Percentiles rank a stretch among this genome's conserved stretches.
These are phyloP conservation scores for Nicotiana undulata DNA, from an alignment of 257 asterid genomes.

Conservation along the genomic window DNA sequence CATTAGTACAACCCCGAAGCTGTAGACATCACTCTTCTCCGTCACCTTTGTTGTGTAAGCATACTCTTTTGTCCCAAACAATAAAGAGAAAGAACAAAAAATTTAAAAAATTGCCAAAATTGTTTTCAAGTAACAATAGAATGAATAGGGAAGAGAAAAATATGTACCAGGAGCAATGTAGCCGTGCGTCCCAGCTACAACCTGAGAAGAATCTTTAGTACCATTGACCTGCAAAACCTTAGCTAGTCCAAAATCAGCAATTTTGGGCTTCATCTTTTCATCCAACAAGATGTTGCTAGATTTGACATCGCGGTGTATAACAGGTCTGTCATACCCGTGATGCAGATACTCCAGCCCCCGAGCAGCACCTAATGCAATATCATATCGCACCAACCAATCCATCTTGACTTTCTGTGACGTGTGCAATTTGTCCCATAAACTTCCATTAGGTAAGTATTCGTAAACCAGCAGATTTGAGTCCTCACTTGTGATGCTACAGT, in stretches of 20 bases:
- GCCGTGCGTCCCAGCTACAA: conserved; percentile 38
- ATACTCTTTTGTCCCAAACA: conserved; percentile 22
- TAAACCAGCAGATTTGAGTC: conserved; percentile 40
- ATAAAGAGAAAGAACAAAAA: background rate
- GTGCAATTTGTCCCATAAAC: conserved; percentile 37
- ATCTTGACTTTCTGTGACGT: conserved; percentile 16
- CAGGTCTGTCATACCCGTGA: conserved; percentile 35
- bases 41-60: conserved; percentile 28
- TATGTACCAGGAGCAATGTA: conserved; percentile 41
- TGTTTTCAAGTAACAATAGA: background rate
- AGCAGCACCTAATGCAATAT: conserved; percentile 39
- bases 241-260: conserved; percentile 46
- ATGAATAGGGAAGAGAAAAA: background rate
- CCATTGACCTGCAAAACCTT: conserved; percentile 22
- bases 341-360: conserved; percentile 41
- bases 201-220: conserved; percentile 17
- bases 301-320: conserved; percentile 39
- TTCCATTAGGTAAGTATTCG: conserved; percentile 36
- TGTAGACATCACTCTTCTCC: conserved; percentile 39
- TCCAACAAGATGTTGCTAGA: conserved; percentile 46
- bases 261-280: conserved; percentile 31
- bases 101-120: background rate
- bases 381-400: conserved; percentile 38
- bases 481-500: conserved; percentile 39
- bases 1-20: conserved; percentile 38